Base-by-base conservation (phyloP, 2,329 filamentous ascomycete genomes). In the Fusarium veterinarium region DNA sequence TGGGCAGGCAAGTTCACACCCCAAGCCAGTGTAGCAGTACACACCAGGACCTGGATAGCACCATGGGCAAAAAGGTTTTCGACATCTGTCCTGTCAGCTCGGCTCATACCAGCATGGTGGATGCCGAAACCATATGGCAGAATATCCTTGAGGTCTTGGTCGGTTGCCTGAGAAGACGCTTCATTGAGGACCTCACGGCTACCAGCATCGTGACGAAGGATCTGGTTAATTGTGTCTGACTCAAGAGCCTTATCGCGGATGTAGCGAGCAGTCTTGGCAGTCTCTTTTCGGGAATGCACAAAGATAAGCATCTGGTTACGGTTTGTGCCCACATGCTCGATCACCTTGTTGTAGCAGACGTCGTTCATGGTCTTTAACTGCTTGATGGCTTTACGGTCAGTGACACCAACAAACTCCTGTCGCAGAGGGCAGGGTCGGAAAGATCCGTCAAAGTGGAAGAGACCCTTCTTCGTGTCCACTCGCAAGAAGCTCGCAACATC, bases 281-380 rank as follows among this genome's bases (percentile, higher is more conserved):
- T 99, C 82, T 99, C 97, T 80, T 99, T 99, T 77, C 96, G 90
- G 40, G 97, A 99, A 81, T 99, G 97, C 10, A 99, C 96, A 79
- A 99, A 99, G 67, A 99, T 97, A 42, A 99, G 90, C 95, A 99
- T 98, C 82, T 99, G 96, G 77, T 99, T 97, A 72, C 93, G 91
- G 78, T 97, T 92, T 66, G 92, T 91, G 11, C 96, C 96, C 35
- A 98, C 95, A 79, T 98, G 95, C 82, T 99, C 96, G 60, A 99
- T 89, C 33, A 98, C 95, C 82, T 99, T 99, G 73, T 92, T 97
- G 82, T 99, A 99, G 64, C 95, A 98, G 60, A 99, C 95, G 77
- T 99, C 96, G 79, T 99, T 99, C 96, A 99, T 99, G 2, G 93
- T 97, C 87, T 98, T 98, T 60, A 99, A 86, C 81, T 99, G 96